Evolutionary conservation across 345 rosid species (phyloP).

Genomic region (Excoecaria cochinchinensis): DNA sequence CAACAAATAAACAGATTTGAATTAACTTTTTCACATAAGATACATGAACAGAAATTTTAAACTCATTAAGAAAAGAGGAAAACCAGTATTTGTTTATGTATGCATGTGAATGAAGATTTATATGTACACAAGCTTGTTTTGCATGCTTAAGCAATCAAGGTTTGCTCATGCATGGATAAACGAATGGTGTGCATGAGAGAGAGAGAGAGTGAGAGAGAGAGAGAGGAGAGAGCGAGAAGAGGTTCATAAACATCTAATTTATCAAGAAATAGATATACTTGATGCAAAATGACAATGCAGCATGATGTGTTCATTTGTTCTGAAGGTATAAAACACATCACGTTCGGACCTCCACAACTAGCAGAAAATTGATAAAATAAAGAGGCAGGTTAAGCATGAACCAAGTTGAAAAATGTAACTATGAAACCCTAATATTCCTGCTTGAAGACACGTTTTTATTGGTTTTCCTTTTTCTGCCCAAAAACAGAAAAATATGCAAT

Average conservation of each 20-base stretch:
- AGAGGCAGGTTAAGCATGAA: too few relatives aligned
- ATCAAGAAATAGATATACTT: neutral
- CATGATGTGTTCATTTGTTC: too few relatives aligned
- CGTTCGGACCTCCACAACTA: too few relatives aligned
- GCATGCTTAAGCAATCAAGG: too few relatives aligned
- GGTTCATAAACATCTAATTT: neutral
- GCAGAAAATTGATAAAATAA: too few relatives aligned
- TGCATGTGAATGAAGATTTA: neutral
- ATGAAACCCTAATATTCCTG: too few relatives aligned
- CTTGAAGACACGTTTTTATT: too few relatives aligned
- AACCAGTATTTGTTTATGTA: neutral
- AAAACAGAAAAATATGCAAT: too few relatives aligned
- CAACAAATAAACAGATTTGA: conserved; percentile 14
- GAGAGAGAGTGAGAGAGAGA: neutral
- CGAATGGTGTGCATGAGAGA: neutral
- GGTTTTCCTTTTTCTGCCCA: too few relatives aligned
- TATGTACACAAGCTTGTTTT: neutral
- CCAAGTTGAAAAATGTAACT: too few relatives aligned
- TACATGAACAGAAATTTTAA: neutral
- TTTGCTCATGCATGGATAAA: neutral
- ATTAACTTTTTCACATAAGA: neutral
- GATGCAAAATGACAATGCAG: neutral
- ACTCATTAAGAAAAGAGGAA: neutral
- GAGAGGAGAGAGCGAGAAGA: conserved; percentile 2
- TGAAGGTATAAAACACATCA: too few relatives aligned